phyloP scores from a whole-genome alignment of 2,329 filamentous ascomycete species.

The Aspergillus bombycis region DNA sequence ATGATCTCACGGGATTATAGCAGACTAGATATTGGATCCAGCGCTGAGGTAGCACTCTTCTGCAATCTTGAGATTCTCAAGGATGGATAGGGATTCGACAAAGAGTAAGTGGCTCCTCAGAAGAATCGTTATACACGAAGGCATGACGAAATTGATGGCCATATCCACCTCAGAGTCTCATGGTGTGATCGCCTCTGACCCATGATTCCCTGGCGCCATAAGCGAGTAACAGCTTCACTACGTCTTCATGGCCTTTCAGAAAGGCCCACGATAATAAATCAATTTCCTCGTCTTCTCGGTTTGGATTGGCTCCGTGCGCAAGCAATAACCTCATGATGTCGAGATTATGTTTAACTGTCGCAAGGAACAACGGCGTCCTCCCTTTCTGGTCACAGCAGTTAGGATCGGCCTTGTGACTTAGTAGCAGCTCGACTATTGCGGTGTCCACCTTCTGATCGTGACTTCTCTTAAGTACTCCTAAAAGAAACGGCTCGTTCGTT shows the following conservation, averaged over 20 bases:
- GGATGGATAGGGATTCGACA: neutral
- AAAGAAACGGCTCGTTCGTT: neutral
- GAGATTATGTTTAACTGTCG: neutral
- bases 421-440: neutral
- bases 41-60: neutral
- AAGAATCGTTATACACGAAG: accelerated
- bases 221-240: neutral
- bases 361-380: neutral
- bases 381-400: neutral
- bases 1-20: neutral
- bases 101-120: neutral
- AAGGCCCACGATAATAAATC: neutral
- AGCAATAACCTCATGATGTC: neutral
- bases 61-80: neutral
- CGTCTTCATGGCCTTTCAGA: neutral
- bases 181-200: neutral
- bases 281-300: neutral
- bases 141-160: neutral
- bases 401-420: neutral
- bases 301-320: neutral
- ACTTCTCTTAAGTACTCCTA: neutral
- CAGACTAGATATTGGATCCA: neutral
- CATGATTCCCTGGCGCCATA: neutral
- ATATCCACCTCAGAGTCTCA: neutral
- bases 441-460: too few relatives aligned